Conservation (phyloP, 2,329 filamentous ascomycete species). For the Teratosphaeriaceae sp. region DNA sequence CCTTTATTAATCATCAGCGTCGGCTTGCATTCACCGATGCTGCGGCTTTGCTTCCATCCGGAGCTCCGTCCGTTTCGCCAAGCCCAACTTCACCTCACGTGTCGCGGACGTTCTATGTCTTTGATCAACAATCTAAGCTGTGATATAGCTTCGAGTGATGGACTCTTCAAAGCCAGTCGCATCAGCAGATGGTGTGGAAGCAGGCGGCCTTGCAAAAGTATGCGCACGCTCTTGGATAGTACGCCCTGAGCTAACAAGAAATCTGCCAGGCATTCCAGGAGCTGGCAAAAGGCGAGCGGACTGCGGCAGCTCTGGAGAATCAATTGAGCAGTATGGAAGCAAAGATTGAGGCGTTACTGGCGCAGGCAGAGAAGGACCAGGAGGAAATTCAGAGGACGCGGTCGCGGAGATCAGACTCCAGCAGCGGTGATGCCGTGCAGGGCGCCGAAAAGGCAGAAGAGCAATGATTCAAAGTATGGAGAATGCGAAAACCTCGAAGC, state of each 20-base stretch:
- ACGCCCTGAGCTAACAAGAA: slow-evolving; percentile 2
- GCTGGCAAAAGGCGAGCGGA: slow-evolving; percentile 48
- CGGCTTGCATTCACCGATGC: no score
- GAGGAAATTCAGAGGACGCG: slow-evolving; percentile 18
- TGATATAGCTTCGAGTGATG: no score
- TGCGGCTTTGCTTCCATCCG: no score
- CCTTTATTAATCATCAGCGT: no score
- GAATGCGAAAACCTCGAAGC: no score
- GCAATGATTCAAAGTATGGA: background rate
- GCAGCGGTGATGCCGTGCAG: background rate
- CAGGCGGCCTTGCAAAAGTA: slow-evolving; percentile 22
- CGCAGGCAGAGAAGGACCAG: slow-evolving; percentile 40
- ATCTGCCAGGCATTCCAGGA: slow-evolving; percentile 43
- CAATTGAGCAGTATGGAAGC: slow-evolving; percentile 49
- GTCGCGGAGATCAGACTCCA: background rate
- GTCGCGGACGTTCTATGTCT: no score
- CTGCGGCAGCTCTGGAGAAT: slow-evolving; percentile 49
- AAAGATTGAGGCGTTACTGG: slow-evolving; percentile 49
- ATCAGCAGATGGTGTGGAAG: slow-evolving; percentile 15
- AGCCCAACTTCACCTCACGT: no score
- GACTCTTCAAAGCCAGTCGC: slow-evolving; percentile 15
- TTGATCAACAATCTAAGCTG: no score
- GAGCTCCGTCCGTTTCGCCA: no score
- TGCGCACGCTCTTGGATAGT: no score
- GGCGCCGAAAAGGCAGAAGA: background rate